A percentile compares a stretch with the other conserved stretches of the same genome.
phyloP scores from a whole-genome alignment of 192 early-diverging fungal genomes.

The Umbelopsis sp. region DNA sequence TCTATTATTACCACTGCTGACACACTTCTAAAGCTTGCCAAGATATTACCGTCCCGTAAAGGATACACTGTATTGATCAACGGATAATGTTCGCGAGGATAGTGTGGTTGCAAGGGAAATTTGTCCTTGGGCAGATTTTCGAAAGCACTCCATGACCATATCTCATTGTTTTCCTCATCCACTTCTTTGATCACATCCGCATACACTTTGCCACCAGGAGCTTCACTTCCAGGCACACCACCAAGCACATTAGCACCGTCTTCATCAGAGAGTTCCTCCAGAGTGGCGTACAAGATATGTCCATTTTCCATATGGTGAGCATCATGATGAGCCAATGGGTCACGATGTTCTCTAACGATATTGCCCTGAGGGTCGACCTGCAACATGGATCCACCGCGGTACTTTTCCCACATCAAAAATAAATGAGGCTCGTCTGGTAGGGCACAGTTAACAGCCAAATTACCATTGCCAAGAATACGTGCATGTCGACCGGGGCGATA shows the following conservation, averaged over 20 bases:
- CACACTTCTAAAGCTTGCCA: constrained; percentile 15
- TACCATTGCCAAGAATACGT: constrained; percentile 13
- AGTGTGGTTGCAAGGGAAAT: constrained; percentile 12
- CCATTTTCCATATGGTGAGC: constrained; percentile 22
- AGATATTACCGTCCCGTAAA: background rate
- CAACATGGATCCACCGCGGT: constrained; percentile 17
- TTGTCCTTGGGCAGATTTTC: background rate
- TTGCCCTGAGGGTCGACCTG: constrained; percentile 22
- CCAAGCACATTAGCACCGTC: background rate
- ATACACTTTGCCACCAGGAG: background rate
- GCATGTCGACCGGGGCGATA: constrained; percentile 19
- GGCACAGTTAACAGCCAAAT: constrained; percentile 4
- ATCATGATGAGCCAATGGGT: constrained; percentile 10
- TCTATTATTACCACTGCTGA: constrained; percentile 16
- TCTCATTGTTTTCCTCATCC: background rate
- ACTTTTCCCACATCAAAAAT: constrained; percentile 22
- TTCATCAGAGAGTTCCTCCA: constrained; percentile 10
- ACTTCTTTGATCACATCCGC: constrained; percentile 17
- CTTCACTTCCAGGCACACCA: background rate
- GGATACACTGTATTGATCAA: constrained; percentile 20
- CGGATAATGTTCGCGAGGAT: constrained; percentile 17
- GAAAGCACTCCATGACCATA: constrained; percentile 13
- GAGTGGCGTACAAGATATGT: constrained; percentile 5
- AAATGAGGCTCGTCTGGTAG: constrained; percentile 1
- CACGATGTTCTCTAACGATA: background rate